A percentile compares a stretch with the other conserved stretches of the same genome.
These are phyloP conservation scores for Wickerhamiella vanderwaltii DNA, from an alignment of 805 yeast genomes.

Conservation along the genomic window DNA sequence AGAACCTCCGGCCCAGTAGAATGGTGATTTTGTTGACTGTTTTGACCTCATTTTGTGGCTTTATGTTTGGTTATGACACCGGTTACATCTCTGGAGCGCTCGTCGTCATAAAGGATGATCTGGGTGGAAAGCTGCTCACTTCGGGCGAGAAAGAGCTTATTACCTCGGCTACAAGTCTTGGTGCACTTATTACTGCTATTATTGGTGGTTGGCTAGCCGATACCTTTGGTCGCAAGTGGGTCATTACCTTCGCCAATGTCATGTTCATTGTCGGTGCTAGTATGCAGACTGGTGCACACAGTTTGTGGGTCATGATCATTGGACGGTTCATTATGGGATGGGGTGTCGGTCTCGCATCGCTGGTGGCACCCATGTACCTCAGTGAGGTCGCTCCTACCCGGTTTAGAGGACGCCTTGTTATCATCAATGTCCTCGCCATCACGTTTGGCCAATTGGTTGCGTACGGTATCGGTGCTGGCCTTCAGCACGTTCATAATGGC, in stretches of 20 bases:
- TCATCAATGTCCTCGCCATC: slow-evolving; percentile 75
- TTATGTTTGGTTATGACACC: slow-evolving; percentile 95
- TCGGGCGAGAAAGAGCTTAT: slow-evolving; percentile 79
- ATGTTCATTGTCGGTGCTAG: slow-evolving; percentile 76
- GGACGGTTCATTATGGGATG: slow-evolving; percentile 92
- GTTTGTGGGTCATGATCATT: slow-evolving; percentile 81
- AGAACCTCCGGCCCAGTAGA: slow-evolving; percentile 30
- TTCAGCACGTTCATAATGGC: slow-evolving; percentile 41
- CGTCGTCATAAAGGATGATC: slow-evolving; percentile 70
- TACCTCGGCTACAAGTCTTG: slow-evolving; percentile 89
- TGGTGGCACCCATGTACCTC: slow-evolving; percentile 87
- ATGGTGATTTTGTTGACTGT: slow-evolving; percentile 58
- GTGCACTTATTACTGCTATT: slow-evolving; percentile 72
- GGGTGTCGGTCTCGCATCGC: slow-evolving; percentile 91
- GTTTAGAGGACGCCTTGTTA: slow-evolving; percentile 83
- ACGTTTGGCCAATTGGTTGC: slow-evolving; percentile 95
- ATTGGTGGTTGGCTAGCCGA: slow-evolving; percentile 78
- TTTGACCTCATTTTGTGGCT: slow-evolving; percentile 77
- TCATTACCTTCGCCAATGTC: slow-evolving; percentile 68
- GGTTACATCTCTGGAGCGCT: slow-evolving; percentile 93
- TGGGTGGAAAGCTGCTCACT: slow-evolving; percentile 40
- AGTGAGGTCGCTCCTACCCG: slow-evolving; percentile 85
- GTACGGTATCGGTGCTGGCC: slow-evolving; percentile 71
- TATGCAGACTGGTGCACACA: slow-evolving; percentile 67
- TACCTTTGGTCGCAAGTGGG: slow-evolving; percentile 70